These are phyloP conservation scores for Lophium mytilinum DNA, from an alignment of 495 filamentous ascomycete genomes.

Conservation along the genomic window DNA sequence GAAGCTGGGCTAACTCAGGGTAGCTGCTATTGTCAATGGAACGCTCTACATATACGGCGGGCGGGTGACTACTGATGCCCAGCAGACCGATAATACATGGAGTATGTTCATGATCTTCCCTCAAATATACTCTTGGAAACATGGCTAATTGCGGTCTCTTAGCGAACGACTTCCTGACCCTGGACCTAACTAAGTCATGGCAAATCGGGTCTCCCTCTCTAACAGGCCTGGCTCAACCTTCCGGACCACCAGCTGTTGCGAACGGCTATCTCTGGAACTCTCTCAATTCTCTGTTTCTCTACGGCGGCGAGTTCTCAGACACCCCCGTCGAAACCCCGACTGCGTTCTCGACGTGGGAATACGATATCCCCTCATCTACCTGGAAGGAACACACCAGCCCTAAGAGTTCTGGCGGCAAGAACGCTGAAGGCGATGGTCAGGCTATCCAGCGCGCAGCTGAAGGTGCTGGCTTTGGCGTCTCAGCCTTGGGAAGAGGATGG, in stretches of 20 bases:
- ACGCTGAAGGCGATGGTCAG: constrained; percentile 44
- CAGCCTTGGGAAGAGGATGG: constrained; percentile 58
- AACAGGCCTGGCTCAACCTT: constrained; percentile 52
- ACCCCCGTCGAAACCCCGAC: constrained; percentile 43
- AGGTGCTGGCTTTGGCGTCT: constrained; percentile 60
- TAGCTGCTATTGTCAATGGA: constrained; percentile 53
- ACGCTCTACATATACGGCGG: constrained; percentile 73
- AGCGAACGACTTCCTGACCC: constrained; percentile 62
- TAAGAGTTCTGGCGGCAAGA: constrained; percentile 48
- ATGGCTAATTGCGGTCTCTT: too few relatives aligned
- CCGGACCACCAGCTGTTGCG: constrained; percentile 59
- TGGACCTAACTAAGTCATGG: constrained; percentile 61
- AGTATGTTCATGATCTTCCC: too few relatives aligned
- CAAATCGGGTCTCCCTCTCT: constrained; percentile 54
- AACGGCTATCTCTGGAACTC: constrained; percentile 68
- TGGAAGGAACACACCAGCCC: constrained; percentile 56
- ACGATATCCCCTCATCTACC: constrained; percentile 46
- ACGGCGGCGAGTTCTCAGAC: constrained; percentile 64
- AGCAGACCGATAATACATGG: constrained; percentile 54
- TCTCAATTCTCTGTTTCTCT: constrained; percentile 56
- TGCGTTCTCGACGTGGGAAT: constrained; percentile 56
- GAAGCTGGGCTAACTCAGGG: not conserved
- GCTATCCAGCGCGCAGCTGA: constrained; percentile 58
- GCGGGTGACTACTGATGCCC: constrained; percentile 42
- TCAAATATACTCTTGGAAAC: too few relatives aligned